phyloP scores from a whole-genome alignment of 257 asterid genomes.

The Solanum gandarillasii region DNA sequence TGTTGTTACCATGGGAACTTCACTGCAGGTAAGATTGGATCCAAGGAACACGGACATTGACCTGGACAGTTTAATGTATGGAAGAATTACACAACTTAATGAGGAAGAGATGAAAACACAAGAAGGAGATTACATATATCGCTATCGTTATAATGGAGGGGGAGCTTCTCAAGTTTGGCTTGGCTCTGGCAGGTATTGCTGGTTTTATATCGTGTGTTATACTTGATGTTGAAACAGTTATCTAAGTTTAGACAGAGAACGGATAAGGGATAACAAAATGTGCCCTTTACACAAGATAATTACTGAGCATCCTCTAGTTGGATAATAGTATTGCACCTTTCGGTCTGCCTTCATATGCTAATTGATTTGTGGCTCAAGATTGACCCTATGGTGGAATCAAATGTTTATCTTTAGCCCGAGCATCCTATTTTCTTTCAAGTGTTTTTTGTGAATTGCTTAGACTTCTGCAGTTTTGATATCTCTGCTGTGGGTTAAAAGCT shows the following conservation, averaged over 20 bases:
- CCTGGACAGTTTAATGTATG: conserved; percentile 78
- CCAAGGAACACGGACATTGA: conserved; percentile 84
- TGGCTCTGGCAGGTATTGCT: conserved; percentile 86
- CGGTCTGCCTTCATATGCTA: not conserved
- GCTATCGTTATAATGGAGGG: conserved; percentile 89
- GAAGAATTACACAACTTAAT: conserved; percentile 43
- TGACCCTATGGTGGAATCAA: not conserved
- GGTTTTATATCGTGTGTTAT: not conserved
- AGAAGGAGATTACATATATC: conserved; percentile 89
- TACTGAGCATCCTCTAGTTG: not conserved
- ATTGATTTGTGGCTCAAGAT: not conserved
- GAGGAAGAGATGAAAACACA: conserved; percentile 90
- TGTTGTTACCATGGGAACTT: not conserved
- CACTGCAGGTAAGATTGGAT: conserved; percentile 68
- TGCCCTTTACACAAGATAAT: not conserved
- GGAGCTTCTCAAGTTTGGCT: conserved; percentile 99
- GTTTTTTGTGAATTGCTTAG: not conserved
- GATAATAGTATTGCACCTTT: not conserved
- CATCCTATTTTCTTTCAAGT: not conserved
- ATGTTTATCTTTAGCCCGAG: not conserved
- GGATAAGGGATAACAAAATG: not conserved
- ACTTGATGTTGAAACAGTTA: not conserved
- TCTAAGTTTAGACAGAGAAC: not conserved
- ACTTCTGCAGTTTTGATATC: not conserved
- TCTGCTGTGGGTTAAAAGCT: not conserved